Conservation (phyloP, 805 yeast genomes). For the Metschnikowia borealis region DNA sequence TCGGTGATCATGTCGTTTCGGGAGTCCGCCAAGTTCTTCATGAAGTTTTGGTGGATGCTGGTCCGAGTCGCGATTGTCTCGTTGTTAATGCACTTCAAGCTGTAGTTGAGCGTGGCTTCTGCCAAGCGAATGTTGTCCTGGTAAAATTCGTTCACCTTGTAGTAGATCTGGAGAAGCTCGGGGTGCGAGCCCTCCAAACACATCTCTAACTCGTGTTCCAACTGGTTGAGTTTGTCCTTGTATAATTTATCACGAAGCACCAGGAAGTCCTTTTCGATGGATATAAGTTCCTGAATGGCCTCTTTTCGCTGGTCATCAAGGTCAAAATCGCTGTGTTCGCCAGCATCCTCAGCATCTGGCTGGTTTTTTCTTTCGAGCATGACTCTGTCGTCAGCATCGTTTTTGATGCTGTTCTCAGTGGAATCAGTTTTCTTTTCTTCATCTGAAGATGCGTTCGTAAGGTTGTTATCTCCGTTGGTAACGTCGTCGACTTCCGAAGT, state of each 20-base stretch:
- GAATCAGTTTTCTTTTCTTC: slow-evolving; percentile 1
- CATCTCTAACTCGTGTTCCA: slow-evolving; percentile 80
- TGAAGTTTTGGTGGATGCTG: slow-evolving; percentile 77
- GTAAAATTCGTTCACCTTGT: slow-evolving; percentile 67
- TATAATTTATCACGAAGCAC: slow-evolving; percentile 76
- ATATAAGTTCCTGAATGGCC: slow-evolving; percentile 70
- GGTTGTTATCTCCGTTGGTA: background rate
- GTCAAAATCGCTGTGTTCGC: slow-evolving; percentile 12
- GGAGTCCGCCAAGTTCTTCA: slow-evolving; percentile 62
- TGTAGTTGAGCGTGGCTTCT: slow-evolving; percentile 48
- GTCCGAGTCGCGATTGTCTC: slow-evolving; percentile 80
- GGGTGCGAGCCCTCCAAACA: slow-evolving; percentile 92
- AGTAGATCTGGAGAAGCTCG: slow-evolving; percentile 69
- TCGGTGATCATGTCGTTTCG: slow-evolving; percentile 61
- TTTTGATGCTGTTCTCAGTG: slow-evolving; percentile 16
- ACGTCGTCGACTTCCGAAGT: slow-evolving; percentile 1
- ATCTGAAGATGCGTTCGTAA: background rate
- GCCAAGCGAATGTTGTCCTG: slow-evolving; percentile 58
- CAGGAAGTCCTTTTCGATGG: slow-evolving; percentile 85
- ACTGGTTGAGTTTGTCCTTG: slow-evolving; percentile 72
- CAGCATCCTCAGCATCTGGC: background rate
- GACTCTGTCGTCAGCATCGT: slow-evolving; percentile 15
- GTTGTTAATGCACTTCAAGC: slow-evolving; percentile 68
- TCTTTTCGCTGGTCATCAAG: slow-evolving; percentile 46
- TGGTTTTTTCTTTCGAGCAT: slow-evolving; percentile 11